Evolutionary conservation across 768 basidiomycete genomes (phyloP).

Genomic region (Lanmaoa pseudosensibilis): DNA sequence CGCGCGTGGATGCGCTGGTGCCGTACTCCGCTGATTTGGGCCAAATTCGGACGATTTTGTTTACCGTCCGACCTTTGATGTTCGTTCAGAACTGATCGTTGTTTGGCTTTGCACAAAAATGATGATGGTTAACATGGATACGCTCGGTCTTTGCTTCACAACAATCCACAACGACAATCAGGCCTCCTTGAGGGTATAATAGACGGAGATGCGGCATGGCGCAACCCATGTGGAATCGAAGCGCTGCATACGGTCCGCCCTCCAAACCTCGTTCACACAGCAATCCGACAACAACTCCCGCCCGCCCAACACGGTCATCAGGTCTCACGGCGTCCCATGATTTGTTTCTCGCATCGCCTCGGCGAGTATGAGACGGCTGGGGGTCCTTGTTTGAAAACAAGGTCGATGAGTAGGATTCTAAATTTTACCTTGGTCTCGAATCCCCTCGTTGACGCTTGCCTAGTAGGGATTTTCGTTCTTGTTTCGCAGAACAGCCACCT

Average conservation of each 20-base stretch:
- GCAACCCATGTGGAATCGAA: neutral
- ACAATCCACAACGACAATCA: constrained; percentile 5
- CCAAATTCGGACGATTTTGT: no score
- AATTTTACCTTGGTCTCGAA: neutral
- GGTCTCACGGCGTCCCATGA: neutral
- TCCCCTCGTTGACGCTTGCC: neutral
- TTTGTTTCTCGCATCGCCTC: neutral
- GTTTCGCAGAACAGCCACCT: neutral
- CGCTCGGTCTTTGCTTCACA: constrained; percentile 1
- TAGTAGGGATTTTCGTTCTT: no score
- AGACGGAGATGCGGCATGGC: neutral
- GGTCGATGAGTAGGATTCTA: neutral
- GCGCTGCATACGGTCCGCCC: neutral
- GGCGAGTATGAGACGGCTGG: neutral
- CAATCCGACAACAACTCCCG: neutral
- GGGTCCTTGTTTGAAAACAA: neutral
- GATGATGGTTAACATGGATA: constrained; percentile 10
- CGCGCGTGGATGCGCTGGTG: neutral
- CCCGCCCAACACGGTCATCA: neutral
- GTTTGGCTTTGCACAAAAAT: neutral
- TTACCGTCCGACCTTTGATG: neutral
- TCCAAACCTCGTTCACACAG: constrained; percentile 1
- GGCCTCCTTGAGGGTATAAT: neutral
- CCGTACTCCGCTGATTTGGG: neutral
- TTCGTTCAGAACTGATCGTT: neutral